These are phyloP conservation scores for Rhododendron ferrugineum DNA, from an alignment of 148 eudicot species.

Conservation along the genomic window DNA sequence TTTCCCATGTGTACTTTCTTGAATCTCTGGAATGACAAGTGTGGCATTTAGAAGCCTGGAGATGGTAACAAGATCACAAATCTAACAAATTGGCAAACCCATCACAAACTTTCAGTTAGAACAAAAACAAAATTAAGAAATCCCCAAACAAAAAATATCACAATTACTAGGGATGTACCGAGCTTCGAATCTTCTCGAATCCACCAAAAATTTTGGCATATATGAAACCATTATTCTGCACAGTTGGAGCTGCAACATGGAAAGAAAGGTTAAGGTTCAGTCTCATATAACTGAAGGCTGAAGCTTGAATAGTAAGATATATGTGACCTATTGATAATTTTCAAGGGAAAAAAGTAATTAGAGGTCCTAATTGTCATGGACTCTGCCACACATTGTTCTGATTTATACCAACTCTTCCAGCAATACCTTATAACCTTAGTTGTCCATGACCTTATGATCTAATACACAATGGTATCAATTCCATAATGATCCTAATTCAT, in stretches of 20 bases:
- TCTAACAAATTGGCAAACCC: conserved; percentile 45
- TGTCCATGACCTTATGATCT: background rate
- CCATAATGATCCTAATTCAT: background rate
- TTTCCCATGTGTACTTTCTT: conserved; percentile 66
- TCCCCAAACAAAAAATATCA: background rate
- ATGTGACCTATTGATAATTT: background rate
- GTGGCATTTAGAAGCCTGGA: conserved; percentile 94
- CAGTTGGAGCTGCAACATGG: conserved; percentile 55
- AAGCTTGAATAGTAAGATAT: background rate
- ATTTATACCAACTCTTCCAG: background rate
- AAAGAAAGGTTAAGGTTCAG: background rate
- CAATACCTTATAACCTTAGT: background rate
- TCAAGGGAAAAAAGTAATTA: background rate
- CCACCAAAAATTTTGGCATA: conserved; percentile 93
- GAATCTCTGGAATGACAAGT: conserved; percentile 91
- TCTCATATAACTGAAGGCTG: background rate
- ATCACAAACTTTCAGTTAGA: conserved; percentile 15
- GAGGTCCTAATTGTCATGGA: background rate
- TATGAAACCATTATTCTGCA: conserved; percentile 70
- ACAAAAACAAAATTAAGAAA: conserved; percentile 4
- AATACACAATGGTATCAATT: conserved; percentile 4
- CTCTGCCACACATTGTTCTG: background rate
- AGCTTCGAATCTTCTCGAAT: conserved; percentile 76
- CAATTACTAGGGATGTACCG: conserved; percentile 46
- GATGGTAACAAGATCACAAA: conserved; percentile 85